Percentiles rank a stretch among this genome's conserved stretches.
phyloP scores from a whole-genome alignment of 371 early-diverging fungal species.

The Astathelohania contejeani region DNA sequence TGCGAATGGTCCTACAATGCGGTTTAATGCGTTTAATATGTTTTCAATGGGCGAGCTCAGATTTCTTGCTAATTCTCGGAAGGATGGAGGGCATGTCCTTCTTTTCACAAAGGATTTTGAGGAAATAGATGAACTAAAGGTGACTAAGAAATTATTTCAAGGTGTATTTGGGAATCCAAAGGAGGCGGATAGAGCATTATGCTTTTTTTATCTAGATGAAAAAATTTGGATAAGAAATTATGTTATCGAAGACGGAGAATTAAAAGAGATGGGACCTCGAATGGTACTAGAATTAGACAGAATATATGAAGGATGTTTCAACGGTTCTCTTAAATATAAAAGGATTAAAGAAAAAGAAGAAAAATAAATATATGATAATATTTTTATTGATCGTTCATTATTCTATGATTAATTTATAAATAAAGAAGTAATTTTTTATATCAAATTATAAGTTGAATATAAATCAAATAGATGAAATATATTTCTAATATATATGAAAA shows the following conservation, averaged over 20 bases:
- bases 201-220: slow-evolving; percentile 26
- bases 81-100: slow-evolving; percentile 27
- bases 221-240: slow-evolving; percentile 34
- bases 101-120: slow-evolving; percentile 39
- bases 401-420: no score
- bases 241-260: slow-evolving; percentile 16
- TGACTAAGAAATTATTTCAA: slow-evolving; percentile 16
- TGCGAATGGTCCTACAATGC: slow-evolving; percentile 15
- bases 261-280: slow-evolving; percentile 42
- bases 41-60: slow-evolving; percentile 25
- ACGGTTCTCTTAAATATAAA: neutral
- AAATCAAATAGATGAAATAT: no score
- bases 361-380: no score
- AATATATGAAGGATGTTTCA: slow-evolving; percentile 3
- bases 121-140: slow-evolving; percentile 15
- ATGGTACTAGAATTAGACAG: slow-evolving; percentile 32
- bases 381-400: no score
- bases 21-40: slow-evolving; percentile 17
- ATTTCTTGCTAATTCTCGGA: slow-evolving; percentile 20
- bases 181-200: slow-evolving; percentile 27
- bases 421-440: no score
- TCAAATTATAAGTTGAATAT: no score
- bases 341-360: neutral
- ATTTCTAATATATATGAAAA: no score
- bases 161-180: slow-evolving; percentile 14